Base-by-base conservation (phyloP, 2,329 filamentous ascomycete species). In the Nigrograna mackinnonii region DNA sequence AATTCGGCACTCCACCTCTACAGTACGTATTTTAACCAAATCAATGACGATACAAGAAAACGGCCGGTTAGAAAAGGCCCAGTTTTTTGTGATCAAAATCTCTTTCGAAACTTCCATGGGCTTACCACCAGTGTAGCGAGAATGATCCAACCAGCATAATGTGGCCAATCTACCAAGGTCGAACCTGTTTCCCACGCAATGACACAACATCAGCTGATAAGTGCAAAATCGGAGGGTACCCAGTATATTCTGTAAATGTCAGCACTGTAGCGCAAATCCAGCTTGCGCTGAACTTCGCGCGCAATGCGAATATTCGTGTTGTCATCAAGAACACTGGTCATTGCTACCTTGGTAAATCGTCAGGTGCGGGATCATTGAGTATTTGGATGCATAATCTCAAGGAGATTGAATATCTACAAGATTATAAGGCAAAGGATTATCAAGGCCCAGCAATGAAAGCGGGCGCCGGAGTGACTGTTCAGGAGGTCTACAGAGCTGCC, bases 301-400 rank as follows among this genome's bases (percentile, higher is more conserved):
- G 19, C 1, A 32, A 52, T 30, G 54, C 49, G 2, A 51, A 56
- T n/a, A 39, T 66, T 3, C 46, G 61, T 13, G 40, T 63, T 7
- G 40, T 58, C 4, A 43, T 66, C 0, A 65, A 64, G 46, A 54
- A 37, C 4, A 64, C 60, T 1, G 60, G 60, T 3, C 57, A 62
- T 33, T 58, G 52, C 2, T 58, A 51, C 34, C 49, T 46, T 38
- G 49, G 49, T 3, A 34, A 34, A 18, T 34, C 31, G 11, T 34
- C 31, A 4, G 47, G 47, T 11, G 46, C 43, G 21, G 37, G 41
- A n/a, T 38, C 35, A 22, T 22, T 49, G 6, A 46, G 43, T 13
- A 62, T 63, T 17, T 64, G 57, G 58, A 64, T 55, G 2, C 58
- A 60, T 24, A 41, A 60, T n/a, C 36, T 63, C 22, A 55, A 46